Evolutionary conservation across 352 stramenopile species (phyloP), one percentile per base, ranked within the genome.

Genomic region (Globisporangium uncinulatum): DNA sequence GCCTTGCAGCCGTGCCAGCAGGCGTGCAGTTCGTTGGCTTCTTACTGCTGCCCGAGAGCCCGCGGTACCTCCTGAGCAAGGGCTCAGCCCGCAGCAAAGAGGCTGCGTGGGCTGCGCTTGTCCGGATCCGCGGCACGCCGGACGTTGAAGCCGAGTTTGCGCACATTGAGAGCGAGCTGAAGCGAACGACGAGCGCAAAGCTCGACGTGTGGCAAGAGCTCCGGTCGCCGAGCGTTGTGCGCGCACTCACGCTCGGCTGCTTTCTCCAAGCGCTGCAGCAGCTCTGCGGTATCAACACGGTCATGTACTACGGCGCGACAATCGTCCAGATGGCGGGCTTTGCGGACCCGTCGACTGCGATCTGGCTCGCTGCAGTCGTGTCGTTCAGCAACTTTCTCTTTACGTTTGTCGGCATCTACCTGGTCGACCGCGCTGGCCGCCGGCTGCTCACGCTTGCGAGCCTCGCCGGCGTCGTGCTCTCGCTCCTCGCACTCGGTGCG

Each of bases 301-400:
- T 91, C 59, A 94, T 95, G 83, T 95, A 93, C 59, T 94, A 92
- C 54, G 82, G 83, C 29, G 83, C 79, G 17, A 88, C 72, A 1
- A 90, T 95, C 53, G 84, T 95, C 57, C 81, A 89, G 57, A 70
- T 92, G 49, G 86, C 86, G 4, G 86, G 83, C 5, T 95, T 95
- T 49, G 73, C 70, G 15, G 69, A 92, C 36, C 63, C 72, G 41
- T 65, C 76, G 6, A 90, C 78, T 7, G 85, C 86, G 1, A 88
- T 93, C 62, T 92, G 79, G 81, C 73, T 95, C 24, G 75, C 83
- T 14, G 78, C 83, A 6, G 69, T 91, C 13, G 79, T 92, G 15
- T 70, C 76, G 21, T 83, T 79, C 56, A 81, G 71, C 60, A 89
- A 89, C 59, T 89, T 86, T 59, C 48, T 85, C 39, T 85, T 85